Evolutionary conservation across 2,329 filamentous ascomycete species (phyloP).

Genomic region (Elsinoe ampelina): DNA sequence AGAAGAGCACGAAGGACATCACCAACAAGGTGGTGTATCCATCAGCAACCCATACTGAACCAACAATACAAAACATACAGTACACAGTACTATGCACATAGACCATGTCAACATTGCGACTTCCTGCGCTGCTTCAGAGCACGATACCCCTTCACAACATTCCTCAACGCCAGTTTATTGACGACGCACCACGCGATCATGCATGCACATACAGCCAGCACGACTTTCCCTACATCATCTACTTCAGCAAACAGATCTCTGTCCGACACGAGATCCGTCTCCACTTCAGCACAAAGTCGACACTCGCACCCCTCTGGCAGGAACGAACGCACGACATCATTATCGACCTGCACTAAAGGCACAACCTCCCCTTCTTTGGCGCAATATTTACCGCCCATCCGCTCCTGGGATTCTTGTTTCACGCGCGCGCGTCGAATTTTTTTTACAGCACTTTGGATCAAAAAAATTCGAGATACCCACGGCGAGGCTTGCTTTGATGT

Average conservation of each 20-base stretch:
- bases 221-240: not conserved
- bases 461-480: slow-evolving; percentile 12
- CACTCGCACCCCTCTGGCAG: not conserved
- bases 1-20: slow-evolving; percentile 8
- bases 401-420: not conserved
- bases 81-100: slow-evolving; percentile 6
- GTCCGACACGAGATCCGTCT: not conserved
- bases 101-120: not conserved
- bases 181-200: slow-evolving; percentile 2
- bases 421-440: not conserved
- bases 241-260: not conserved
- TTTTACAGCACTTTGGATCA: not conserved
- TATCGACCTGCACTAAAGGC: no score
- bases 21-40: not conserved
- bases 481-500: slow-evolving; percentile 6
- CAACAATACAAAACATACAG: not conserved
- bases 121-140: not conserved
- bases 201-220: not conserved
- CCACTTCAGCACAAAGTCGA: not conserved
- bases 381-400: not conserved
- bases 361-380: not conserved
- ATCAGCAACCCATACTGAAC: slow-evolving; percentile 7
- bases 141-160: not conserved
- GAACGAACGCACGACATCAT: not conserved
- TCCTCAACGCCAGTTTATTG: not conserved